Evolutionary conservation across 208 protist species (phyloP), one percentile per base, ranked within the genome.

Genomic region (Novymonas esmeraldas): DNA sequence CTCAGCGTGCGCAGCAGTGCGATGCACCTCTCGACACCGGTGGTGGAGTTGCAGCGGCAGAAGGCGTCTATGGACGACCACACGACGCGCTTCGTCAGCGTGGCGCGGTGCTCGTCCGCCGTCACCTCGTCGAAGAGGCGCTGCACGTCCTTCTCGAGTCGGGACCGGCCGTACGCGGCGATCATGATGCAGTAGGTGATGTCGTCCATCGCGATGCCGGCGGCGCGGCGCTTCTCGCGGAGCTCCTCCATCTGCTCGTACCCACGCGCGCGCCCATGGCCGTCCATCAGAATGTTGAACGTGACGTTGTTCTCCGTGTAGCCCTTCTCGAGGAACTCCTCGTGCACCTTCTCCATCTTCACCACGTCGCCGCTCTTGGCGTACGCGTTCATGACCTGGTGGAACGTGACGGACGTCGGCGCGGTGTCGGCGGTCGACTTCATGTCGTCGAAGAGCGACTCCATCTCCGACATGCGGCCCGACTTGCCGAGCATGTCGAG

Each of bases 351-450:
- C 54, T 93, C 85, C 90, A 95, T 95, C 62, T 95, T 95, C 20
- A 77, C 61, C 50, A 95, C 79, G 62, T 95, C 90, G 0, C 87
- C 90, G 4, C 71, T 85, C 70, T 95, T 95, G 2, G 90, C 90
- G 74, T 93, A 95, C 10, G 90, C 78, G 64, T 95, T 95, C 75
- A 95, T 85, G 26, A 93, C 77, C 52, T 95, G 90, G 71, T 95
- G 90, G 68, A 90, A 95, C 16, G 90, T 95, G 14, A 95, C 90
- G n/a, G 87, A 87, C 10, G 90, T 95, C 16, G 90, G 90, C 22
- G 80, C 70, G n/a, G 87, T 93, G 75, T 95, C 90, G 10, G 87
- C 73, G 28, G 81, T 83, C 0, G 64, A 41, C 70, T 93, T 93
- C 90, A 95, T 95, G 64, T 95, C 90, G 29, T 89, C 84, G 61